Evolutionary conservation across 2,329 filamentous ascomycete genomes (phyloP), one percentile per base, ranked within the genome.

Genomic region (Neofusicoccum parvum): DNA sequence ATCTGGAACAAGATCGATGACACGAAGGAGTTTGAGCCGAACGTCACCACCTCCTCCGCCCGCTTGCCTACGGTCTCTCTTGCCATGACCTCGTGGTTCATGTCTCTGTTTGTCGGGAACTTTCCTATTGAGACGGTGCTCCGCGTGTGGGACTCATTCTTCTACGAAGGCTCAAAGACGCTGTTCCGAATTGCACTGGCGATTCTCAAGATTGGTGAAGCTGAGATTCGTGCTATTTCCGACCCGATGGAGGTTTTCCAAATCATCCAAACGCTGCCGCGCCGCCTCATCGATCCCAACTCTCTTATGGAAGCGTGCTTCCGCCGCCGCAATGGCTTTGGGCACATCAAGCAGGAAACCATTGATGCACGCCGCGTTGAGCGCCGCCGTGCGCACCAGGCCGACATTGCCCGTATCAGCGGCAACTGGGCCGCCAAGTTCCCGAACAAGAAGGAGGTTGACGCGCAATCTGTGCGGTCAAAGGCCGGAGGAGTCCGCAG

Each of bases 171-270:
- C 3, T 93, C 91, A 56, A 96, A 95, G 76, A 97, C 93, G 0
- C 86, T 98, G 6, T 98, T 97, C 81, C 91, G 94, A 54, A 92
- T 97, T 66, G 92, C 94, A 0, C 82, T 98, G 48, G 90, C 92
- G 37, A 91, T 97, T 67, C 97, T 98, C 85, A 97, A 97, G 78
- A 83, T 90, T 1, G 92, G 92, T 68, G 93, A 97, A 79, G 75
- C 81, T 5, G 90, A 95, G 70, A 95, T 98, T 72, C 87, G 89
- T 71, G 86, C 87, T 9, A 89, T 96, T 11, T 85, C 83, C 15
- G 94, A 97, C 73, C 92, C 93, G 0, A 96, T 96, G 89, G 94
- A 98, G 80, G 92, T 97, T 72, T 97, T 97, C 77, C 92, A 96
- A 74, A 89, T 96, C 3, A 93, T 98, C 34, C 94, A 98, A 80